Evolutionary conservation across 345 rosid genomes (phyloP).

Genomic region (Populus davidiana): DNA sequence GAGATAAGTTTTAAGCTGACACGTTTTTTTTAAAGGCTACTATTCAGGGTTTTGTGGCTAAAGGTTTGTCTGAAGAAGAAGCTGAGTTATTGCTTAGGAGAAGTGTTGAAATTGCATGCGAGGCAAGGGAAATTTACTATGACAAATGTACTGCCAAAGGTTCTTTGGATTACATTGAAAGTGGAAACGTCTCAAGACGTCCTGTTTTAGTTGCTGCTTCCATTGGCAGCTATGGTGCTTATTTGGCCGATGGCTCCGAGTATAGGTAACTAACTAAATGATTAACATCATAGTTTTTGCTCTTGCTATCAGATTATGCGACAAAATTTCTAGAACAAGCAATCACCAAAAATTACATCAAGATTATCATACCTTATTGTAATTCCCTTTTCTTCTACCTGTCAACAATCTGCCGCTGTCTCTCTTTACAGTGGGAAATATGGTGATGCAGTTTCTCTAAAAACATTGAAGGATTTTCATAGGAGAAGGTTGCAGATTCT

Average conservation of each 20-base stretch:
- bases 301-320: background rate
- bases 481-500: conserved; percentile 77
- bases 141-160: conserved; percentile 51
- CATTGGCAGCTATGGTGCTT: conserved; percentile 95
- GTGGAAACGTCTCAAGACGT: conserved; percentile 26
- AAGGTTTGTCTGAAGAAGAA: conserved; percentile 61
- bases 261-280: conserved; percentile 47
- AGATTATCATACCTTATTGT: background rate
- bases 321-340: background rate
- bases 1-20: background rate
- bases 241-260: conserved; percentile 91
- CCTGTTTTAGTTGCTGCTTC: conserved; percentile 84
- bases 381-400: background rate
- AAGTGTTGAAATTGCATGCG: conserved; percentile 80
- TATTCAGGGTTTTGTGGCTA: conserved; percentile 81
- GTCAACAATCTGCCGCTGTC: background rate
- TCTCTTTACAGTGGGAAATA: conserved; percentile 57
- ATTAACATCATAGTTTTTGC: background rate
- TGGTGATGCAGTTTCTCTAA: conserved; percentile 54
- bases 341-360: background rate
- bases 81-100: conserved; percentile 58
- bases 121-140: conserved; percentile 68
- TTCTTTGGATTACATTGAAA: conserved; percentile 46
- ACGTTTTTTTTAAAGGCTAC: conserved; percentile 44
- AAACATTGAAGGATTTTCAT: conserved; percentile 78